phyloP scores from a whole-genome alignment of 208 protist species.

The Wallacemonas sp. region DNA sequence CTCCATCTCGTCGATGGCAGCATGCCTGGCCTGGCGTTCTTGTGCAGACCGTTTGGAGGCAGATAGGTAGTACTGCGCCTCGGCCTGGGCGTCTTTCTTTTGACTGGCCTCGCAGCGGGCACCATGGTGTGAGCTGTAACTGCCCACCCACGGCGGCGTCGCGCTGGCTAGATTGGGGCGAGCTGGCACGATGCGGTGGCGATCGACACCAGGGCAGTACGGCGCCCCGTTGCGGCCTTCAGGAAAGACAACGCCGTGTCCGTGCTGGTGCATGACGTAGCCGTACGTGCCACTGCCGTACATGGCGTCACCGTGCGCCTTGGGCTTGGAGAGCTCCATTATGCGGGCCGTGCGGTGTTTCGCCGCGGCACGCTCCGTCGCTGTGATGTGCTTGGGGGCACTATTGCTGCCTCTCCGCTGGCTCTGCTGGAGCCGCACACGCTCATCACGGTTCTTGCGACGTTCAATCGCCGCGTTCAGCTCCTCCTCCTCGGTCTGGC shows the following conservation, averaged over 20 bases:
- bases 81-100: slow-evolving; percentile 19
- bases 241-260: slow-evolving; percentile 36
- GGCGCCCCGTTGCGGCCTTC: slow-evolving; percentile 43
- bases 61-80: slow-evolving; percentile 30
- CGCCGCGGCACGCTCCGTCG: slow-evolving; percentile 17
- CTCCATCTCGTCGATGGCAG: slow-evolving; percentile 6
- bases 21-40: neutral
- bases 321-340: slow-evolving; percentile 50
- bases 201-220: slow-evolving; percentile 81
- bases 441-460: slow-evolving; percentile 25
- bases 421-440: slow-evolving; percentile 17
- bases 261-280: slow-evolving; percentile 46
- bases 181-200: slow-evolving; percentile 73
- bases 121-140: slow-evolving; percentile 56
- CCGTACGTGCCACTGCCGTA: slow-evolving; percentile 38
- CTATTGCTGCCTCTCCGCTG: slow-evolving; percentile 6
- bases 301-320: slow-evolving; percentile 19
- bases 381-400: slow-evolving; percentile 6
- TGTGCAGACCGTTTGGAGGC: neutral
- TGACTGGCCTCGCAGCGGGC: slow-evolving; percentile 5
- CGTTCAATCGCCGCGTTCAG: slow-evolving; percentile 23
- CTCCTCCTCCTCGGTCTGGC: slow-evolving; percentile 16
- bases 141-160: slow-evolving; percentile 63
- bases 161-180: slow-evolving; percentile 24
- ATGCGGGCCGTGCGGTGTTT: slow-evolving; percentile 28